These are phyloP conservation scores for Coemansia sp. DNA, from an alignment of 192 early-diverging fungal genomes.

Conservation along the genomic window DNA sequence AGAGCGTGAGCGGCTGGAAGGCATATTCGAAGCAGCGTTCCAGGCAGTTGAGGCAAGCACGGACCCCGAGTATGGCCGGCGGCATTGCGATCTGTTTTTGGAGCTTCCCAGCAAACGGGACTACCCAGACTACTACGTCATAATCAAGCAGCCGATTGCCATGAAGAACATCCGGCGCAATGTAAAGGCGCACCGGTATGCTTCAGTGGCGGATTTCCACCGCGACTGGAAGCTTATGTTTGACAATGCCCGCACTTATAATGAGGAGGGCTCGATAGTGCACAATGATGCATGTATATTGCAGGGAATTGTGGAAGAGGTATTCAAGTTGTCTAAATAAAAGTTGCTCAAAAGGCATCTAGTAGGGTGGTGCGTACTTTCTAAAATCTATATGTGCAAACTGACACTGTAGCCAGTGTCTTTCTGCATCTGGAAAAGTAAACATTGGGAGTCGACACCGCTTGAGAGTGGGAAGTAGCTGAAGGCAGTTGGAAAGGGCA, in stretches of 20 bases:
- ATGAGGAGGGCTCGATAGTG: conserved; percentile 85
- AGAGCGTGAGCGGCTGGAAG: conserved; percentile 33
- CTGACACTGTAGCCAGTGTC: conserved; percentile 22
- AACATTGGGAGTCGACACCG: conserved; percentile 51
- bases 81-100: conserved; percentile 76
- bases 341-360: background rate
- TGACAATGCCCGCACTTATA: conserved; percentile 88
- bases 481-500: conserved; percentile 20
- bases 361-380: conserved; percentile 46
- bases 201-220: conserved; percentile 61
- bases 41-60: conserved; percentile 32
- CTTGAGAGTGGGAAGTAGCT: conserved; percentile 21
- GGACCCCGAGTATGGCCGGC: conserved; percentile 37
- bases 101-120: conserved; percentile 65
- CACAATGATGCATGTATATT: conserved; percentile 81
- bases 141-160: conserved; percentile 87
- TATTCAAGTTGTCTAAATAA: background rate
- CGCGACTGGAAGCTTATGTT: conserved; percentile 87
- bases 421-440: conserved; percentile 36
- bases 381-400: conserved; percentile 33
- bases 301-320: conserved; percentile 41
- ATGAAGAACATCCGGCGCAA: conserved; percentile 81
- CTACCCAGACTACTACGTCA: conserved; percentile 88
- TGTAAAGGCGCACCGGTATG: conserved; percentile 70
- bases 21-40: conserved; percentile 33